These are phyloP conservation scores for Globisporangium echinulatum DNA, from an alignment of 352 stramenopile species.

Conservation along the genomic window DNA sequence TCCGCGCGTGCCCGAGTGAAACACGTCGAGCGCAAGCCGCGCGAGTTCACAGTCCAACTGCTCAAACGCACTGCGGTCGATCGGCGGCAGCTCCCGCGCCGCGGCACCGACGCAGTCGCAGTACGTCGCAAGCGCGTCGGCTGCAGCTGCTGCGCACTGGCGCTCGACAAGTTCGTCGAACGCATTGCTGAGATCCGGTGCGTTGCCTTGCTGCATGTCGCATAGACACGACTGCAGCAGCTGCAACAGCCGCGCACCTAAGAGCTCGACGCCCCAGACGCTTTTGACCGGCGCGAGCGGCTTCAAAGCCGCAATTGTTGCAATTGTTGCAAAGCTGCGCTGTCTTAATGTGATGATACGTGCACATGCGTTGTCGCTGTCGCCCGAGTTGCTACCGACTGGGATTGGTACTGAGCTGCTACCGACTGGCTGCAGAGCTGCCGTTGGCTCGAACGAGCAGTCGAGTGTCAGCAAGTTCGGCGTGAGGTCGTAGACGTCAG, in stretches of 20 bases:
- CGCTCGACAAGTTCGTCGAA: constrained; percentile 68
- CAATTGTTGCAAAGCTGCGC: constrained; percentile 16
- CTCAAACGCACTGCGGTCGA: constrained; percentile 55
- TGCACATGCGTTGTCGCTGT: constrained; percentile 9
- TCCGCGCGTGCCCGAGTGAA: constrained; percentile 24
- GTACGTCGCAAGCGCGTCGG: constrained; percentile 66
- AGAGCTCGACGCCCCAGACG: constrained; percentile 63
- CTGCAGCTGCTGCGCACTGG: constrained; percentile 39
- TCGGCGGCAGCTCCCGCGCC: constrained; percentile 43
- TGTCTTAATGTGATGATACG: constrained; percentile 35
- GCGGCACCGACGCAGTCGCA: constrained; percentile 64
- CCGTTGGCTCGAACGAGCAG: constrained; percentile 18
- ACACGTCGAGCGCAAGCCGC: constrained; percentile 66
- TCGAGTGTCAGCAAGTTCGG: constrained; percentile 52
- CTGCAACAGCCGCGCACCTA: constrained; percentile 37
- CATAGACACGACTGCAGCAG: constrained; percentile 28
- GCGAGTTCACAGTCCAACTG: constrained; percentile 69
- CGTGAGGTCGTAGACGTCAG: constrained; percentile 58
- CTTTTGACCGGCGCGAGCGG: constrained; percentile 37
- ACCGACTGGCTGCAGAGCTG: background rate
- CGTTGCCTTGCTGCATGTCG: constrained; percentile 22
- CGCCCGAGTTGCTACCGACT: background rate
- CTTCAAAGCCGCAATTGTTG: background rate
- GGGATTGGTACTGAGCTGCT: constrained; percentile 2
- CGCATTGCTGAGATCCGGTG: constrained; percentile 45